phyloP scores from a whole-genome alignment of 2,329 filamentous ascomycete genomes.

The Hymenoscyphus salicellus region DNA sequence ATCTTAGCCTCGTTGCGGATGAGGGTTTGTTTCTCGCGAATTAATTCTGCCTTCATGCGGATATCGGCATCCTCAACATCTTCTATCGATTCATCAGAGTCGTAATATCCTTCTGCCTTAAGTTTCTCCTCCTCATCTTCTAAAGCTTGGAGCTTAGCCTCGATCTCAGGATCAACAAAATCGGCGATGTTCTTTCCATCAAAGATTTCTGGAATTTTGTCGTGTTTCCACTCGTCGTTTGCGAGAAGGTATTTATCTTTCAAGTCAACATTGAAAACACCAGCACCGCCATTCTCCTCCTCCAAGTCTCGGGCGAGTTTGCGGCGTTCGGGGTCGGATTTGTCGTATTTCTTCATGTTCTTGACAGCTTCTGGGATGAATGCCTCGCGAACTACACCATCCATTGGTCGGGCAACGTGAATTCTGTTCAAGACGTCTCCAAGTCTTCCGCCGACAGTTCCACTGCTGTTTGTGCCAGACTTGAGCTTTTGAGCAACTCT shows the following conservation, averaged over 20 bases:
- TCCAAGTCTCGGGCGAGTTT: constrained; percentile 83
- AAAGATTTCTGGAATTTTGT: constrained; percentile 90
- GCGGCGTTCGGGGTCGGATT: constrained; percentile 78
- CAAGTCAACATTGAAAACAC: constrained; percentile 93
- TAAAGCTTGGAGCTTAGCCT: constrained; percentile 82
- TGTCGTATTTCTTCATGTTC: constrained; percentile 83
- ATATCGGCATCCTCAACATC: constrained; percentile 87
- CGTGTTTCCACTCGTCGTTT: constrained; percentile 90
- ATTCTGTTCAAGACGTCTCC: constrained; percentile 91
- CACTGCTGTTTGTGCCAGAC: constrained; percentile 75
- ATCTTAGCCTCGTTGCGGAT: constrained; percentile 93
- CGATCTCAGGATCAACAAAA: constrained; percentile 95
- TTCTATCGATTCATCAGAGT: constrained; percentile 75
- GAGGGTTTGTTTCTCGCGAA: constrained; percentile 88
- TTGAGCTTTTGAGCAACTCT: constrained; percentile 95
- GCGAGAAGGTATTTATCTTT: constrained; percentile 84
- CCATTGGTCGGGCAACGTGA: constrained; percentile 92
- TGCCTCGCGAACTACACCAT: constrained; percentile 71
- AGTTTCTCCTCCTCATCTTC: constrained; percentile 95
- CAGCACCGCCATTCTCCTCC: constrained; percentile 87
- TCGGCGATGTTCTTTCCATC: constrained; percentile 98
- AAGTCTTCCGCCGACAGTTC: constrained; percentile 74
- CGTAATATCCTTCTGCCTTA: constrained; percentile 89
- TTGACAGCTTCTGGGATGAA: constrained; percentile 86
- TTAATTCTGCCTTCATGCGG: constrained; percentile 87